A percentile compares a stretch with the other conserved stretches of the same genome.
Conservation (phyloP, 148 eudicot species). For the Pharnaceum exiguum region DNA sequence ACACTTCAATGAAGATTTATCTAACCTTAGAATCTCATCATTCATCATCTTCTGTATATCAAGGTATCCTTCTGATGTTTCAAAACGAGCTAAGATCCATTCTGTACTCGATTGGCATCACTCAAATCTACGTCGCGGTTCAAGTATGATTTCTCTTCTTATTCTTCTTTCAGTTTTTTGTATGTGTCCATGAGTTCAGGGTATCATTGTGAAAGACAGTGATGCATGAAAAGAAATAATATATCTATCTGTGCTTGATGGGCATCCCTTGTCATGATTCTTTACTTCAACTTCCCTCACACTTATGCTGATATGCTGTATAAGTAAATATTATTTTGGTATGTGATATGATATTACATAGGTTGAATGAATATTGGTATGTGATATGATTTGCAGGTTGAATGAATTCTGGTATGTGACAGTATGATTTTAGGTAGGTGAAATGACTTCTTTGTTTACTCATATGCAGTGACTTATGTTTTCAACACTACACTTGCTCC, state of each 20-base stretch:
- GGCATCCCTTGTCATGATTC: no score
- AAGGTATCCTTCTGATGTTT: conserved; percentile 92
- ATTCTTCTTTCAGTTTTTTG: not conserved
- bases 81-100: conserved; percentile 75
- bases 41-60: not conserved
- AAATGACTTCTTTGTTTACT: conserved; percentile 8
- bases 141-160: conserved; percentile 41
- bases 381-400: no score
- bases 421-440: not conserved
- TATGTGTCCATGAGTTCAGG: not conserved
- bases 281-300: not conserved
- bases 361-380: no score
- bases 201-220: not conserved
- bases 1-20: no score
- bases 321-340: no score
- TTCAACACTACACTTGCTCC: conserved; percentile 39
- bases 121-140: conserved; percentile 72
- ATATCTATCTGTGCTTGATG: no score
- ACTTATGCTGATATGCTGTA: no score
- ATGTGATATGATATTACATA: no score
- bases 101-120: conserved; percentile 99
- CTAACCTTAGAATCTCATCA: no score
- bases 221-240: no score
- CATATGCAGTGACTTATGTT: conserved; percentile 45
- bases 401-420: not conserved